Percentiles rank a stretch among this genome's conserved stretches.
Evolutionary conservation across 371 early-diverging fungal species (phyloP).

Genomic region (Syncephalastrum monosporum): DNA sequence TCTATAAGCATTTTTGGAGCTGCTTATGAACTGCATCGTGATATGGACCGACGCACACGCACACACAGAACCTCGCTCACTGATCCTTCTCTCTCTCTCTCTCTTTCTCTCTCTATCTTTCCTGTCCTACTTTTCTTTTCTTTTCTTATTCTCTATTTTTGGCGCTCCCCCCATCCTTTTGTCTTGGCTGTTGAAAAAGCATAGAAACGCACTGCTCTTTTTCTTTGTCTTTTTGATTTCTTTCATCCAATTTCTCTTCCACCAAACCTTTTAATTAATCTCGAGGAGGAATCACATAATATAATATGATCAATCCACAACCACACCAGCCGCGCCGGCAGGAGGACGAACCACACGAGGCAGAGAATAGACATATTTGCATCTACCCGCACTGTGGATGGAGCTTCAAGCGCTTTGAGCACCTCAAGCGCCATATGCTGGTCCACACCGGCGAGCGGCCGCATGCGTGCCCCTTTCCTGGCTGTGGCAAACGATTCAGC

Average conservation of each 20-base stretch:
- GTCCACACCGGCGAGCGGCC: slow-evolving; percentile 59
- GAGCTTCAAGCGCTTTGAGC: slow-evolving; percentile 73
- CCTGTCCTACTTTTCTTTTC: background rate
- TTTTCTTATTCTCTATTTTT: background rate
- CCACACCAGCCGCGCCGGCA: slow-evolving; percentile 5
- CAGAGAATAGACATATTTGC: slow-evolving; percentile 35
- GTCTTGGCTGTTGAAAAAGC: background rate
- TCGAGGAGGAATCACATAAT: background rate
- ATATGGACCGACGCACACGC: background rate
- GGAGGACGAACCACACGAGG: background rate
- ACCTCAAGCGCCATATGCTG: slow-evolving; percentile 72
- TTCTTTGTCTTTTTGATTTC: slow-evolving; percentile 3
- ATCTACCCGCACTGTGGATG: slow-evolving; percentile 45
- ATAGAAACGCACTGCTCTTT: background rate
- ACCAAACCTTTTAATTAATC: background rate
- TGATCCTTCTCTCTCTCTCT: background rate
- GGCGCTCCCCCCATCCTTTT: background rate
- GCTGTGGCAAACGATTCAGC: slow-evolving; percentile 63
- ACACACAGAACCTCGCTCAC: background rate
- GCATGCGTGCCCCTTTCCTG: slow-evolving; percentile 53
- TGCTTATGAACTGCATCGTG: background rate
- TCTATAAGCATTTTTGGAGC: background rate
- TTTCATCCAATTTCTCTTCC: background rate
- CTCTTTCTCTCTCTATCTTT: slow-evolving; percentile 1
- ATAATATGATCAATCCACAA: slow-evolving; percentile 2